Evolutionary conservation across 2,329 filamentous ascomycete genomes (phyloP), one percentile per base, ranked within the genome.

Genomic region (Arthrobotrys megalospora): DNA sequence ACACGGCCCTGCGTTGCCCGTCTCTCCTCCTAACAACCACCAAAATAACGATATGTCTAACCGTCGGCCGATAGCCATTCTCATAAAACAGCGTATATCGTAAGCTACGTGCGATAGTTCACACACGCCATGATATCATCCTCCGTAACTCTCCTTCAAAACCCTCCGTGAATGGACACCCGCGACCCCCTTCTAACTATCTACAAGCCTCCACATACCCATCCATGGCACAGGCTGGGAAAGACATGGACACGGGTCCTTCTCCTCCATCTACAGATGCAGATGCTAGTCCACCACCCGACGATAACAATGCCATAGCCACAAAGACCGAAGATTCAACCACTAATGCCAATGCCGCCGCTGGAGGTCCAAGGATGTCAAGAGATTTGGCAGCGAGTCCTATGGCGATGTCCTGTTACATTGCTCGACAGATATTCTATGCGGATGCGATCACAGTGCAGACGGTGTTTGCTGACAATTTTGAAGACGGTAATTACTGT

Each of bases 371-470:
- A 52, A 34, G 21, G 12, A 8, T 21, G 5, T 43, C 48, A 11
- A 55, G 45, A 14, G 45, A 45, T 50, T 50, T 24, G 19, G 48
- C 60, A 14, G 47, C 60, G 8, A 75, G 62, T 24, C 62, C 70
- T 12, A 6, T 41, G 12, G 52, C 45, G 0, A 14, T 28, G 19
- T 76, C 71, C 19, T 68, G 63, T 28, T 62, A 62, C 50, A 64
- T 76, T 32, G 64, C 71, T 4, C 63, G 71, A 1, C 71, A 76
- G 64, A 76, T 76, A 32, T 64, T 68, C 19, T 68, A 76, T 14
- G 28, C 55, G 6, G 71, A 76, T 32, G 53, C 71, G 10, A 76
- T 76, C n/a, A 76, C 71, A 3, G 71, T 76, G 21, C 71, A 76
- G 34, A 76, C 71, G 7, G 53, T 68, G 24, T 76, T 76, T 55